Evolutionary conservation across 2,329 filamentous ascomycete genomes (phyloP), one percentile per base, ranked within the genome.

Genomic region (Balansia obtecta): DNA sequence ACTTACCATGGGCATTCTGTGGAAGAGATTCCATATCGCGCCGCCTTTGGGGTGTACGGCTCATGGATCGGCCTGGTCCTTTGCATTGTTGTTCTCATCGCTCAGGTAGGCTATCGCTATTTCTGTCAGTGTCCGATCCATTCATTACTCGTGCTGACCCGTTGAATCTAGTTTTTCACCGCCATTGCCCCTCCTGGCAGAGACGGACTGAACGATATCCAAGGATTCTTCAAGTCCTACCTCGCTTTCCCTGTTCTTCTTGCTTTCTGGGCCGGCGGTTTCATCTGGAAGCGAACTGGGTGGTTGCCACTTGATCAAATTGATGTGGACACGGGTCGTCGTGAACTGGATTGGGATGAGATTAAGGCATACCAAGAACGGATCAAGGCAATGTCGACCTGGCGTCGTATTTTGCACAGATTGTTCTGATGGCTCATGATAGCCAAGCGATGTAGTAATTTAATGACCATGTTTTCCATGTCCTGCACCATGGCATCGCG

Each of bases 21-120:
- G 4, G 78, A 83, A n/a, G 79, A 83, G 59, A 74, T 87, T 4
- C 78, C 82, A 1, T 87, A 82, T 69, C 65, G 66, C 39, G 78
- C 80, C 16, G 66, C 73, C 46, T 72, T 76, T 45, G 83, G 83
- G 50, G 69, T 84, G 8, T 68, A 63, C 2, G 83, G 83, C 18
- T 85, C 80, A 0, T 85, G 71, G 63, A 39, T 85, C 13, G 82
- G 83, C 18, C 68, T 86, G 10, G 48, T 59, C 46, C 69, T 86
- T 47, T 79, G 77, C 59, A 53, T 72, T 32, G 52, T 82, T 30
- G 72, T 77, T 32, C 63, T 80, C 30, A 62, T 73, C 16, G 77
- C 77, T 40, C 73, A 75, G 62, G 62, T 70, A 63, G 49, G 68
- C 59, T 30, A 52, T 18, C n/a, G 39, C 61, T 41, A 48, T 40